Evolutionary conservation across 306 rosid genomes (phyloP), one percentile per base, ranked within the genome.

Genomic region (Prunus salicina): DNA sequence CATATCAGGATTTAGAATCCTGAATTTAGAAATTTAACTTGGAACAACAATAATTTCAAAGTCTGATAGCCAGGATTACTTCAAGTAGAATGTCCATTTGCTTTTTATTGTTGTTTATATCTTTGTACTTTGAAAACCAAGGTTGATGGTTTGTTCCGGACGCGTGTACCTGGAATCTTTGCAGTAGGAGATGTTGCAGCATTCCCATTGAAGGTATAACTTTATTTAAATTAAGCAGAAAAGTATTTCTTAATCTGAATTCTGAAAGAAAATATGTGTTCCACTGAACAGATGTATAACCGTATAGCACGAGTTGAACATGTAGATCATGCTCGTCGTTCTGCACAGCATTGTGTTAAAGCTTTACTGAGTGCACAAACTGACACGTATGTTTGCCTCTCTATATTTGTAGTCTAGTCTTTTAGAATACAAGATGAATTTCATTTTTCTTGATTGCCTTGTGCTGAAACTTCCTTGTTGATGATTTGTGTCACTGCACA

Each of bases 311-410:
- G 92, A 70, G 97, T 92, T 52, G 97, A 95, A 79, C 97, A 95
- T 81, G 97, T 95, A 67, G 97, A 95, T 86, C 99, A 95, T 87
- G 99, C 99, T 78, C 99, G 96, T 83, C 79, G 85, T 68, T 92
- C 97, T 19, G 93, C 97, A 49, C 90, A 89, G 78, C 97, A 95
- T 67, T 92, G 97, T 69, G 84, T 92, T 79, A 90, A 89, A 62
- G 85, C 92, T 69, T 80, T 92, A 55, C 83, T 92, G 81, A 95
- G 83, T 79, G 98, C 96, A 30, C 91, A 90, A 84, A 84, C 95
- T 75, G 83, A 82, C 81, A 81, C 49, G 97, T 92, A 89, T 66
- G 53, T 38, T 78, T 57, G 74, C 85, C 69, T 30, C 43, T 74
- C 72, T 61, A 28, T 76, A 57, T 67, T 75, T 71, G 49, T 64